Evolutionary conservation across 2,329 filamentous ascomycete species (phyloP), one percentile per base, ranked within the genome.

Genomic region (Hysterium pulicare): DNA sequence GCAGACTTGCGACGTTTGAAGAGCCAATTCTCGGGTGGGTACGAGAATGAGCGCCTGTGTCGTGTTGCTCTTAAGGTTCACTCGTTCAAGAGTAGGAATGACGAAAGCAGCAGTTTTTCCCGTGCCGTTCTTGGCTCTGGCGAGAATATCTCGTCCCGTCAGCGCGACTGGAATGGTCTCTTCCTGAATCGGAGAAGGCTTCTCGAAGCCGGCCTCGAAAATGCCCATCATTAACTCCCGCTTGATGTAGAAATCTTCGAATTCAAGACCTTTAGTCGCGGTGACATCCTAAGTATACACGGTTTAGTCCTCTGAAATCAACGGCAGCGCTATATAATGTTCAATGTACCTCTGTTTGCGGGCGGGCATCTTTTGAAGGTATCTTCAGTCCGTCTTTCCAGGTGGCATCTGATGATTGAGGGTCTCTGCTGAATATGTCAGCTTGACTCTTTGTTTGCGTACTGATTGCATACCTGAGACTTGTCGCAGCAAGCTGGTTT

Each of bases 1-100:
- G 82, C 93, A 98, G 54, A 98, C 93, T 71, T 98, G 93, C 38
- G 94, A 98, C 47, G 93, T 98, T 71, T 98, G 93, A 70, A 98
- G 84, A 42, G 94, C 94, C 57, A 98, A 78, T 74, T 98, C 93
- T 80, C 93, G 81, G 50, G 93, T 98, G 26, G 93, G 94, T 33
- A 98, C 93, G 44, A 98, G 82, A 58, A 98, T 94, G 49, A 98
- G 81, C 57, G 89, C 90, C 75, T 98, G 93, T 47, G 93, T 95
- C 74, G 97, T 97, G 65, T 86, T 85, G 67, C 88, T 87, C 71
- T 96, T 97, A 39, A 93, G 87, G 73, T 98, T 96, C 72, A 97
- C 93, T 64, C 88, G 87, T 72, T 98, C 87, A 42, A 98, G 81
- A 34, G 88, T 87, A 41, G 93, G 93, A 51, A 98, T 97, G 51